Evolutionary conservation across 148 eudicot species (phyloP).

Genomic region (Diospyros kaki): DNA sequence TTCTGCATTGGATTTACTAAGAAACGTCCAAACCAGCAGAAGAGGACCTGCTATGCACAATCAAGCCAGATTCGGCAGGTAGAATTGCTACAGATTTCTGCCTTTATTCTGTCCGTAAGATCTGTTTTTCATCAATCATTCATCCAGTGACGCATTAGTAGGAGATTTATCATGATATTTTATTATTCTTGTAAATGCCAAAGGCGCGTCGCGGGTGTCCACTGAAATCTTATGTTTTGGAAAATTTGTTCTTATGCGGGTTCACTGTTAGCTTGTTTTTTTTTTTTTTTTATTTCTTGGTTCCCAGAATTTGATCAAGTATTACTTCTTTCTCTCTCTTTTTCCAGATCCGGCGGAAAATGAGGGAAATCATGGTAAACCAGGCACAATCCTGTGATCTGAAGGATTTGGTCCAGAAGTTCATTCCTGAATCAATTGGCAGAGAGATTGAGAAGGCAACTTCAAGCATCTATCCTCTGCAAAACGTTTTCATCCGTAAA

Average conservation of each 20-base stretch:
- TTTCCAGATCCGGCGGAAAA: constrained; percentile 76
- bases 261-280: neutral
- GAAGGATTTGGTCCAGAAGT: constrained; percentile 81
- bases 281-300: neutral
- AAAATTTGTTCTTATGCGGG: neutral
- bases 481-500: constrained; percentile 73
- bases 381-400: constrained; percentile 78
- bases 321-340: neutral
- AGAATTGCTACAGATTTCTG: neutral
- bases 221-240: neutral
- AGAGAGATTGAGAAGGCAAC: constrained; percentile 87
- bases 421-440: constrained; percentile 84
- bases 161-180: neutral
- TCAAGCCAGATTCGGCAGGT: constrained; percentile 25
- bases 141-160: neutral
- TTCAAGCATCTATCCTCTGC: constrained; percentile 71
- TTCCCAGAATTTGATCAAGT: neutral
- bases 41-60: constrained; percentile 28
- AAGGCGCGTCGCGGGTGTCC: no score
- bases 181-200: no score
- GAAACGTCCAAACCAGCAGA: constrained; percentile 25
- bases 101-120: neutral
- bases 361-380: constrained; percentile 83
- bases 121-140: neutral
- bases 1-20: constrained; percentile 29